Conservation (phyloP, 2,329 filamentous ascomycete genomes). For the Pseudogymnoascus sp. region DNA sequence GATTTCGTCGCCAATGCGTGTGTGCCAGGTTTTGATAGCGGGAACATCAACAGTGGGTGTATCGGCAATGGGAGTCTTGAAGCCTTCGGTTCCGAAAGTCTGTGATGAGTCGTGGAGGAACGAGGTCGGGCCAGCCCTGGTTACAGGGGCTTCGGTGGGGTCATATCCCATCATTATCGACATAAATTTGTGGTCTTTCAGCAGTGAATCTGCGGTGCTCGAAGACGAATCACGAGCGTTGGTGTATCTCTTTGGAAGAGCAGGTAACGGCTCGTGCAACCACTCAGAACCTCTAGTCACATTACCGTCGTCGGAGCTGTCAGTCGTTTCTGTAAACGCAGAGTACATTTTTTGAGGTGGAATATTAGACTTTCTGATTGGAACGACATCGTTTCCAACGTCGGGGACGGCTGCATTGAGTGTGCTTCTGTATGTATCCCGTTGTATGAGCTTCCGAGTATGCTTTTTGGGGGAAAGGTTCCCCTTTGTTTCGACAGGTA, state of each 20-base stretch:
- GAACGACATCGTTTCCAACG: background rate
- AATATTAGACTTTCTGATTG: background rate
- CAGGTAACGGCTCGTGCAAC: background rate
- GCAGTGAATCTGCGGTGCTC: background rate
- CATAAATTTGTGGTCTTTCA: background rate
- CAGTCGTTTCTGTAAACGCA: background rate
- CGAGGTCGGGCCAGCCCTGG: constrained; percentile 13
- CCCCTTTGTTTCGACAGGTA: background rate
- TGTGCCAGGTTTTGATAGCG: constrained; percentile 39
- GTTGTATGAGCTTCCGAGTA: background rate
- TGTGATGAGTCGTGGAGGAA: constrained; percentile 27
- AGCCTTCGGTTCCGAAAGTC: background rate
- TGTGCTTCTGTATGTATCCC: background rate
- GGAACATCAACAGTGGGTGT: background rate
- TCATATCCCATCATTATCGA: constrained; percentile 7
- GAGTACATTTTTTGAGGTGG: background rate
- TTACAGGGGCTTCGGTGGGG: background rate
- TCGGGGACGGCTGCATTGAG: background rate
- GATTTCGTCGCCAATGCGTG: constrained; percentile 49
- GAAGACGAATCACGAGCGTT: background rate
- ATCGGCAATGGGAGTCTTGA: constrained; percentile 5
- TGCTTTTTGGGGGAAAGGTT: background rate
- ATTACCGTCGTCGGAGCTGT: background rate
- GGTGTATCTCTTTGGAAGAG: background rate
- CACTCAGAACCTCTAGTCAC: background rate